Evolutionary conservation across 2,329 filamentous ascomycete genomes (phyloP).

Genomic region (Penicillium occitanis): DNA sequence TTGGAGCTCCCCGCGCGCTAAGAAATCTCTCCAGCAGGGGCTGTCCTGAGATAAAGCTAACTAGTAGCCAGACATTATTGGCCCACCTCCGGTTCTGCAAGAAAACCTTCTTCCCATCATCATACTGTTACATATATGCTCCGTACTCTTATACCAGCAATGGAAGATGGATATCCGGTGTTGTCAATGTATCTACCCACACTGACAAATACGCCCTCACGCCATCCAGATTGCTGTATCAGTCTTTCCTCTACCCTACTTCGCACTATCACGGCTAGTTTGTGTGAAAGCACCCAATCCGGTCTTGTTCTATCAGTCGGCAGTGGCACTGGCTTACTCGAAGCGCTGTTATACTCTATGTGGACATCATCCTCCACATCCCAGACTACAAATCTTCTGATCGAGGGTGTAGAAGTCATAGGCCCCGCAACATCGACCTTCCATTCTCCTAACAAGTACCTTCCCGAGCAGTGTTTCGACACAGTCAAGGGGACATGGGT

Average conservation of each 20-base stretch:
- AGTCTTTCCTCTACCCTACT: constrained; percentile 12
- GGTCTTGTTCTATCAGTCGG: constrained; percentile 13
- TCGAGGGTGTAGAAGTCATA: constrained; percentile 10
- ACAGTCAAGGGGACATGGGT: constrained; percentile 8
- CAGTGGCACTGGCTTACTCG: constrained; percentile 11
- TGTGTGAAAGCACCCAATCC: not conserved
- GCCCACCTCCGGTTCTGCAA: not conserved
- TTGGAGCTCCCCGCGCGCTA: no score
- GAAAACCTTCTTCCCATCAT: not conserved
- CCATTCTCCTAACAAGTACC: not conserved
- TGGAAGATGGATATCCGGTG: not conserved
- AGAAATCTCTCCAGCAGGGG: no score
- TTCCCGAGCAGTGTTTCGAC: constrained; percentile 4
- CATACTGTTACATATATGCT: not conserved
- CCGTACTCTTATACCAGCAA: not conserved
- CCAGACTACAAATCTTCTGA: not conserved
- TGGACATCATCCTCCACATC: not conserved
- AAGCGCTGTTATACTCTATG: constrained; percentile 3
- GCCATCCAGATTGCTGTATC: constrained; percentile 10
- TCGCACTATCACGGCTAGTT: not conserved
- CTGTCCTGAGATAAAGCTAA: no score
- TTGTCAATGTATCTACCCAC: not conserved
- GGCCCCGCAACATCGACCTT: not conserved
- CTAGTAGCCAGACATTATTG: not conserved
- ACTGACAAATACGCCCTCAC: not conserved